phyloP scores from a whole-genome alignment of 352 stramenopile genomes.

The Achlya hypogyna region DNA sequence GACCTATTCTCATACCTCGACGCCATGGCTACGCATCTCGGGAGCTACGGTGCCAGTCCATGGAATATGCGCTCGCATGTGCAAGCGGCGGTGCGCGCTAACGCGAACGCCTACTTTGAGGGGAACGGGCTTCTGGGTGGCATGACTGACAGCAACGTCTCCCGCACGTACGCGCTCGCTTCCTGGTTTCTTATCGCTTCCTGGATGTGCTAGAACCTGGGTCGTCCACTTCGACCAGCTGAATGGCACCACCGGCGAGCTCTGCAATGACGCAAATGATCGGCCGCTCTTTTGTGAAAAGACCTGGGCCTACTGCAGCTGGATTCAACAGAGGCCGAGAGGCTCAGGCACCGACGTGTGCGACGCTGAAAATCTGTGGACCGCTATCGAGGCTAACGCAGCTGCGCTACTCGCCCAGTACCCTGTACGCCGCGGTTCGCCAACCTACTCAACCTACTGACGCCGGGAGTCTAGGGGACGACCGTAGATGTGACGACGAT shows the following conservation, averaged over 20 bases:
- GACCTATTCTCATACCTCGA: background rate
- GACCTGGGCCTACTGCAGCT: background rate
- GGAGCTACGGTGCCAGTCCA: background rate
- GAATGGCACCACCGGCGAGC: background rate
- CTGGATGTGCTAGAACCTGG: background rate
- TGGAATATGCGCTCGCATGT: background rate
- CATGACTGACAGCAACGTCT: conserved; percentile 3
- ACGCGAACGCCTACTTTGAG: conserved; percentile 5
- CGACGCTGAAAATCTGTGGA: conserved; percentile 2
- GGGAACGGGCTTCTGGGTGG: background rate
- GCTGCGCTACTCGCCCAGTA: background rate
- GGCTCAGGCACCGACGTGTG: background rate
- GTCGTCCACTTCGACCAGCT: background rate
- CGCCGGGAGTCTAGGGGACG: background rate
- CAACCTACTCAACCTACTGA: background rate
- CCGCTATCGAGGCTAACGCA: background rate
- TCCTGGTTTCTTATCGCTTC: background rate
- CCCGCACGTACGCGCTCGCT: background rate
- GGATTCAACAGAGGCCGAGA: background rate
- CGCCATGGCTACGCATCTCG: background rate
- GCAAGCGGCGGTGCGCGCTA: background rate
- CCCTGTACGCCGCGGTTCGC: background rate
- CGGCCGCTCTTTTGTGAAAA: conserved; percentile 6
- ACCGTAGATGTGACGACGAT: background rate
- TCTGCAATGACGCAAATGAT: background rate